These are phyloP conservation scores for Striga asiatica DNA, from an alignment of 257 asterid species.

Conservation along the genomic window DNA sequence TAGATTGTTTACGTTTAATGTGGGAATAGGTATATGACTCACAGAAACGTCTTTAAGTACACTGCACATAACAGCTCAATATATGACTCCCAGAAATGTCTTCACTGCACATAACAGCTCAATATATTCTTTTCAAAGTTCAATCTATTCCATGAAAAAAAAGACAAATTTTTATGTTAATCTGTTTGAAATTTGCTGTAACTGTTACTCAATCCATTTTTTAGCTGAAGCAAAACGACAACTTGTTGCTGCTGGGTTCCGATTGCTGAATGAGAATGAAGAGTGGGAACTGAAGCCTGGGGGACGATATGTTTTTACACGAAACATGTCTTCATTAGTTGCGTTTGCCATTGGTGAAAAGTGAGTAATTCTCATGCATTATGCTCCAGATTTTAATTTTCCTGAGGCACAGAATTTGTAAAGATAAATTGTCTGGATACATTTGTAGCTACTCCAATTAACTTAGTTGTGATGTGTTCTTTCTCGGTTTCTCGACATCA, in stretches of 20 bases:
- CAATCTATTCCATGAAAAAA: neutral
- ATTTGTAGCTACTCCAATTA: neutral
- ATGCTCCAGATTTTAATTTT: constrained; percentile 7
- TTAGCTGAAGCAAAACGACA: constrained; percentile 94
- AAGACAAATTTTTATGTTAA: neutral
- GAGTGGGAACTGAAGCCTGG: constrained; percentile 96
- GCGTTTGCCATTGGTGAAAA: constrained; percentile 92
- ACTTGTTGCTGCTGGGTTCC: constrained; percentile 83
- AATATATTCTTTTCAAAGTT: no score
- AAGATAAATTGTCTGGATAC: neutral
- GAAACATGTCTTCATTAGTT: constrained; percentile 93
- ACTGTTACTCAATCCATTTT: constrained; percentile 9
- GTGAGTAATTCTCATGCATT: constrained; percentile 35
- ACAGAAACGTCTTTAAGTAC: neutral
- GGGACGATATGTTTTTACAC: constrained; percentile 91
- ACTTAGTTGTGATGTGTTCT: neutral
- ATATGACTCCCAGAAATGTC: neutral
- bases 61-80: constrained; percentile 10
- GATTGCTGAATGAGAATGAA: constrained; percentile 75
- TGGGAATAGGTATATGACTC: neutral
- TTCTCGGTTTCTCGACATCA: constrained; percentile 8
- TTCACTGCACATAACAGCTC: constrained; percentile 6
- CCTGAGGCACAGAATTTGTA: constrained; percentile 9
- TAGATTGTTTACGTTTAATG: neutral
- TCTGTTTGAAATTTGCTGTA: neutral